These are phyloP conservation scores for Tephrocybe sp. DNA, from an alignment of 768 basidiomycete genomes.

Conservation along the genomic window DNA sequence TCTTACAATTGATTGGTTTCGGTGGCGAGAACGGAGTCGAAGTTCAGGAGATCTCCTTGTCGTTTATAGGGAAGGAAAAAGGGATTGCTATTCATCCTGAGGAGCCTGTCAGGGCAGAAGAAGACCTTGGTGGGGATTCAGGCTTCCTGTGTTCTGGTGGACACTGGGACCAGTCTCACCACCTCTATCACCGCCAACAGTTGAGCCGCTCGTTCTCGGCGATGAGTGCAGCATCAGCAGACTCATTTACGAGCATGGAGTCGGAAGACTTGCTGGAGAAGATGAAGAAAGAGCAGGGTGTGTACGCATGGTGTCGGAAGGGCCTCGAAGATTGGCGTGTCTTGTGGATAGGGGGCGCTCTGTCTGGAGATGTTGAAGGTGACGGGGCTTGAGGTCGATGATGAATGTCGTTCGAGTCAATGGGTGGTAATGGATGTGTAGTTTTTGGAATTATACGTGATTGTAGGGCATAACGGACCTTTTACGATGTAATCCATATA, in stretches of 20 bases:
- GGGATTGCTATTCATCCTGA: conserved; percentile 35
- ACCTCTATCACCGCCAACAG: conserved; percentile 28
- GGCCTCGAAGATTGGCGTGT: conserved; percentile 76
- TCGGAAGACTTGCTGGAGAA: conserved; percentile 48
- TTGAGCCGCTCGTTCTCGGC: conserved; percentile 46
- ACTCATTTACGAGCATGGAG: conserved; percentile 51
- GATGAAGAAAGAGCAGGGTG: conserved; percentile 57
- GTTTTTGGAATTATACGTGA: too few relatives aligned
- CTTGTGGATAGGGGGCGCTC: conserved; percentile 76
- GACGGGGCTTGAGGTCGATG: neutral
- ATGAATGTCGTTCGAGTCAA: neutral
- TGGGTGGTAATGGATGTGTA: too few relatives aligned
- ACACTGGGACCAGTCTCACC: conserved; percentile 47
- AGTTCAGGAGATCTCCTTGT: conserved; percentile 63
- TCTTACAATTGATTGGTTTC: conserved; percentile 70
- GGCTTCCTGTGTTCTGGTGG: conserved; percentile 57
- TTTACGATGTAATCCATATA: too few relatives aligned
- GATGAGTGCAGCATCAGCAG: conserved; percentile 39
- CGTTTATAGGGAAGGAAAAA: conserved; percentile 54
- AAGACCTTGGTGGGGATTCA: conserved; percentile 63
- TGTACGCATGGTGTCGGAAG: conserved; percentile 80
- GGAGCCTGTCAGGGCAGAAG: conserved; percentile 53
- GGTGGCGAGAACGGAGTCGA: conserved; percentile 68
- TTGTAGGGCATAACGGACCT: too few relatives aligned
- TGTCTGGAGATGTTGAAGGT: conserved; percentile 27